phyloP scores from a whole-genome alignment of 768 basidiomycete genomes.

The Postia placenta region DNA sequence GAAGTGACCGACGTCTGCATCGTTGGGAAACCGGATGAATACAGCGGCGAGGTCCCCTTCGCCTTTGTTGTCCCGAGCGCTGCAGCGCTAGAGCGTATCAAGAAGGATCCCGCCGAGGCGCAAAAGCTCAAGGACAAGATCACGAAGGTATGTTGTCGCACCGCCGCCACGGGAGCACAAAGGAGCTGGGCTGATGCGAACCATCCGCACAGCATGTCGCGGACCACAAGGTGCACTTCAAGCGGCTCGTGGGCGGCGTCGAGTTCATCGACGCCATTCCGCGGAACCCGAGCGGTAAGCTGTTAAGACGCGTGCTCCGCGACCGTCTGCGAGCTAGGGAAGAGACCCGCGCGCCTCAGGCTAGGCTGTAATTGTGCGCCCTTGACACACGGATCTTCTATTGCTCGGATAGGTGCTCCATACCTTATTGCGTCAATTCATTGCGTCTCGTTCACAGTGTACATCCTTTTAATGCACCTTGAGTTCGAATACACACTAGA shows the following conservation, averaged over 20 bases:
- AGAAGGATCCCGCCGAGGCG: conserved; percentile 26
- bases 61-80: conserved; percentile 57
- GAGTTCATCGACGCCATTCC: conserved; percentile 33
- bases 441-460: too few species aligned
- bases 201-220: conserved; percentile 22
- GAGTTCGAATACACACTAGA: too few species aligned
- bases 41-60: conserved; percentile 68
- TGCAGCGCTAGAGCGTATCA: conserved; percentile 31
- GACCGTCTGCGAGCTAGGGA: conserved; percentile 20
- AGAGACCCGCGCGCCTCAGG: background rate
- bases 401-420: too few species aligned
- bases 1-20: conserved; percentile 38
- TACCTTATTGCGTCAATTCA: too few species aligned
- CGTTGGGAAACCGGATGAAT: conserved; percentile 65
- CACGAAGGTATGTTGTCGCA: conserved; percentile 41
- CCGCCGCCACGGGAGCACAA: too few species aligned
- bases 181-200: too few species aligned
- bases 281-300: conserved; percentile 27
- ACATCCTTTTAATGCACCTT: too few species aligned
- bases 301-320: conserved; percentile 23
- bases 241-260: conserved; percentile 32
- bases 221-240: conserved; percentile 29
- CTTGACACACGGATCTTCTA: too few species aligned
- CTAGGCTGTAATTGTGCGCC: background rate
- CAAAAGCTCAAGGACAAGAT: conserved; percentile 39